Evolutionary conservation across 2,329 filamentous ascomycete species (phyloP), one percentile per base, ranked within the genome.

Genomic region (Diatrype stigma): DNA sequence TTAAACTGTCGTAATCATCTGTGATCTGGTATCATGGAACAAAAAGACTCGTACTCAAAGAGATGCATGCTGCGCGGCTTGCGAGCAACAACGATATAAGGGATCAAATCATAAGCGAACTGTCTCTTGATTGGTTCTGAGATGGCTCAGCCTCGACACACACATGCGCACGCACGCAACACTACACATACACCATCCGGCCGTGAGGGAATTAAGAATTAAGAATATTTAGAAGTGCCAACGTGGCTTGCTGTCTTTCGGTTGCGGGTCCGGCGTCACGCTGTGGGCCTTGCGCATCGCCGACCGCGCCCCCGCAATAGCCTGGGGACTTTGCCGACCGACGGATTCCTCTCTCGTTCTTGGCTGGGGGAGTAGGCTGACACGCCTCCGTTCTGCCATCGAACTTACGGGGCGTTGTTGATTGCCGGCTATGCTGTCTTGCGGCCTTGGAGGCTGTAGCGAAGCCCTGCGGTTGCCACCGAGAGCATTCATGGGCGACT

Each of bases 351-450:
- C 63, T 40, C 59, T 67, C 3, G 59, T 50, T 47, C 63, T 74
- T 0, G 76, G 71, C 50, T 77, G 71, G 17, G 82, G 80, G 21
- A 85, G 67, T 51, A 85, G 60, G 59, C 81, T 84, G 4, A 67
- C 72, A 28, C 82, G 76, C 53, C 81, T 51, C 68, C 73, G 19
- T 2, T 70, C 67, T 6, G 80, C 77, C 42, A 85, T 60, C 3
- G 82, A 85, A 62, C 80, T 85, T 42, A 76, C 77, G 11, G 83
- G 76, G 28, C 82, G 75, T 38, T 63, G 67, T 59, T 58, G 65
- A 22, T 54, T 55, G 59, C 59, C 62, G 49, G 53, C 63, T 14
- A 64, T 61, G 10, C 56, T 54, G 28, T 63, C 67, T 51, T 50
- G 64, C 53, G 52, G 69, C 61, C 53, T 73, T 16, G 72, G 69